These are phyloP conservation scores for Udeniomyces megalosporus DNA, from an alignment of 768 basidiomycete genomes.

Conservation along the genomic window DNA sequence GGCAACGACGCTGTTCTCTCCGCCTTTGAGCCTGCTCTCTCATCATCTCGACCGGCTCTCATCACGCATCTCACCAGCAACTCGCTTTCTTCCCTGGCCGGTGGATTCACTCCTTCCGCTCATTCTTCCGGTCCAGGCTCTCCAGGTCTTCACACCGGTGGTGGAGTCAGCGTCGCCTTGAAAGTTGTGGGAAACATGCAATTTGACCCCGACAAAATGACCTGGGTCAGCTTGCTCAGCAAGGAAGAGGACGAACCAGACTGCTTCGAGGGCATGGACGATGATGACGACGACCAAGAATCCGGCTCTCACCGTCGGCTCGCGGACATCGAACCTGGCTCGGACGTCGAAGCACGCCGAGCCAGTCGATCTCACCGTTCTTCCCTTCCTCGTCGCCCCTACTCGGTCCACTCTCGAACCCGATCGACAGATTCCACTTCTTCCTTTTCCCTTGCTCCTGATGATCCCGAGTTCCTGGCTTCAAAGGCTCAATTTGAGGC, in stretches of 20 bases:
- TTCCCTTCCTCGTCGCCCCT: not conserved
- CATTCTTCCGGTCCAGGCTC: not conserved
- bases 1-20: conserved; percentile 84
- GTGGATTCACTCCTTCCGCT: conserved; percentile 38
- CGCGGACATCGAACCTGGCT: not conserved
- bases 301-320: not conserved
- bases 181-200: conserved; percentile 95
- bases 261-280: conserved; percentile 81
- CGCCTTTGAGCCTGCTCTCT: conserved; percentile 71
- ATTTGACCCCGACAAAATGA: conserved; percentile 87
- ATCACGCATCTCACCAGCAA: conserved; percentile 86
- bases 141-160: not conserved
- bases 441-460: not conserved
- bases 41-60: conserved; percentile 69
- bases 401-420: not conserved
- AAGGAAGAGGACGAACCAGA: conserved; percentile 88
- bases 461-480: not conserved
- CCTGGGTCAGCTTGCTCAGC: conserved; percentile 67
- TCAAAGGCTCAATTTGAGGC: conserved; percentile 16
- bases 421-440: not conserved
- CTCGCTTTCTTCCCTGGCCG: conserved; percentile 53
- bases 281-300: conserved; percentile 58
- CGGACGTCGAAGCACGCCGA: not conserved
- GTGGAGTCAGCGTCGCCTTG: conserved; percentile 33
- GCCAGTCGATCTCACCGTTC: not conserved